Evolutionary conservation across 2,329 filamentous ascomycete genomes (phyloP).

Genomic region (Ophiostoma fasciatum): DNA sequence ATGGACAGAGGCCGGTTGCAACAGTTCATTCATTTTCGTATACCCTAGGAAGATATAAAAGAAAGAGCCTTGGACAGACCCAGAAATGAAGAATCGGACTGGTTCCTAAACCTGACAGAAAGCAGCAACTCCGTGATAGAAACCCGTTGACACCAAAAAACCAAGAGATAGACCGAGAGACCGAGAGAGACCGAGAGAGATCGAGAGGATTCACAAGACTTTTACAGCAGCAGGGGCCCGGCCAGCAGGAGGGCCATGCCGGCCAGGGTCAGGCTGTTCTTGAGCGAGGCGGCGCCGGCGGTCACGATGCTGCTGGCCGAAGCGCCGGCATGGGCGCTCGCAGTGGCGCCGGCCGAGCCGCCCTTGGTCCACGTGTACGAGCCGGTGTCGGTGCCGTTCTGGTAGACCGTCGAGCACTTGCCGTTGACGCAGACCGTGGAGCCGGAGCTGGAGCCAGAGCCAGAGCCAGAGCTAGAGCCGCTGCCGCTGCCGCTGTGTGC

Average conservation of each 20-base stretch:
- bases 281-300: conserved; percentile 8
- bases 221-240: conserved; percentile 7
- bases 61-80: too few relatives aligned
- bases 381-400: conserved; percentile 1
- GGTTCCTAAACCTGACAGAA: neutral
- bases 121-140: too few relatives aligned
- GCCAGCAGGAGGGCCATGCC: conserved; percentile 6
- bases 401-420: conserved; percentile 1
- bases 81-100: neutral
- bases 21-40: too few relatives aligned
- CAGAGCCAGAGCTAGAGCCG: too few relatives aligned
- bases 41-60: too few relatives aligned
- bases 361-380: neutral
- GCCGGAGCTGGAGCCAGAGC: neutral
- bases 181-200: neutral
- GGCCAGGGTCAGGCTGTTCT: conserved; percentile 8
- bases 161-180: neutral
- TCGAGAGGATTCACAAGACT: neutral
- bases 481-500: neutral
- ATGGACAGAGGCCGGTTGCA: too few relatives aligned
- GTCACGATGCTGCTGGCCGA: conserved; percentile 5
- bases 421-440: conserved; percentile 3
- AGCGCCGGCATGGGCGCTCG: neutral
- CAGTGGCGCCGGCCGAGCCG: neutral
- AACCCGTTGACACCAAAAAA: neutral